These are phyloP conservation scores for Ilex paraguariensis DNA, from an alignment of 305 asterid genomes.

Conservation along the genomic window DNA sequence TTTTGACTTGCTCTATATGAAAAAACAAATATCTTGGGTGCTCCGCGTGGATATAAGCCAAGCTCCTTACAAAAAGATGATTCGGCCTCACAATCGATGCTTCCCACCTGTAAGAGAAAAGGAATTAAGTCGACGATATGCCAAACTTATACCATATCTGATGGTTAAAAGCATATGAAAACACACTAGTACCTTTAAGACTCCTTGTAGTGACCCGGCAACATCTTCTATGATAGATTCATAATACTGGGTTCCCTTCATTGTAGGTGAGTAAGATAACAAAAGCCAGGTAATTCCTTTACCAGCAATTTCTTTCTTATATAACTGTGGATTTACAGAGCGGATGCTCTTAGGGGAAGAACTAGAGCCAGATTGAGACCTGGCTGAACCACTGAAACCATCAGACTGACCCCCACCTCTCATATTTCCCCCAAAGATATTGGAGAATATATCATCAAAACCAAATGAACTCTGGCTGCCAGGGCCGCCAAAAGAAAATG, in stretches of 20 bases:
- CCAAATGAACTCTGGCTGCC: constrained; percentile 51
- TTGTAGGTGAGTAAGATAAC: constrained; percentile 41
- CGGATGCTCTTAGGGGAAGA: constrained; percentile 42
- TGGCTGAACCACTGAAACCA: constrained; percentile 66
- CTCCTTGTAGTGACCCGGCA: constrained; percentile 59
- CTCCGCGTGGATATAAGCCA: constrained; percentile 47
- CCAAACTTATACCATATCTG: too few species aligned
- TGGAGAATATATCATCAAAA: constrained; percentile 71
- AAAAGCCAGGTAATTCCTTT: constrained; percentile 80
- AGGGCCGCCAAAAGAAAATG: constrained; percentile 91
- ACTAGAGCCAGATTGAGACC: constrained; percentile 38
- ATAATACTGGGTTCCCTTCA: constrained; percentile 47
- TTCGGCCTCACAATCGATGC: constrained; percentile 67
- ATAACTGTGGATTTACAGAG: constrained; percentile 45
- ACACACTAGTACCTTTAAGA: constrained; percentile 52
- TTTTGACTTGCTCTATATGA: constrained; percentile 48
- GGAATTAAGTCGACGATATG: constrained; percentile 4
- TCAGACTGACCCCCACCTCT: constrained; percentile 69
- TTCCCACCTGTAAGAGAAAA: constrained; percentile 53
- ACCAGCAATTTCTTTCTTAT: constrained; percentile 62
- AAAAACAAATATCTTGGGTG: constrained; percentile 61
- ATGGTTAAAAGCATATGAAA: background rate
- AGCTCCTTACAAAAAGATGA: constrained; percentile 74
- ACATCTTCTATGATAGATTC: constrained; percentile 59
- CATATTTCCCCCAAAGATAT: constrained; percentile 63